Conservation (phyloP, 768 basidiomycete genomes). For the Rhodotorula sphaerocarpa region DNA sequence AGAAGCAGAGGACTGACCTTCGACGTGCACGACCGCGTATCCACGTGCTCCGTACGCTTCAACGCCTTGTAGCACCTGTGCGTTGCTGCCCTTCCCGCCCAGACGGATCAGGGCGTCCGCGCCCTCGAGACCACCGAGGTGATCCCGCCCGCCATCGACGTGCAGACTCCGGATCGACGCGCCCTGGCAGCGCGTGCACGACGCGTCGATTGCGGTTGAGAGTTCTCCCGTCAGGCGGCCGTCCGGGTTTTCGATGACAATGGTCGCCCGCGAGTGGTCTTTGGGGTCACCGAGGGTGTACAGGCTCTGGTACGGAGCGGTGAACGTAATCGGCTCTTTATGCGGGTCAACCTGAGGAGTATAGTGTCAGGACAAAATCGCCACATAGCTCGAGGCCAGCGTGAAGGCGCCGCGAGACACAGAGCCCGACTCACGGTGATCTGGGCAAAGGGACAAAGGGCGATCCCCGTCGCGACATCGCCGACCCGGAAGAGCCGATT, state of each 20-base stretch:
- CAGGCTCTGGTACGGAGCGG: slow-evolving; percentile 23
- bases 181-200: slow-evolving; percentile 14
- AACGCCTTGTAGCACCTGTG: slow-evolving; percentile 17
- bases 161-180: slow-evolving; percentile 12
- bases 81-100: slow-evolving; percentile 17
- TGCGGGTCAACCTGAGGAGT: slow-evolving; percentile 13
- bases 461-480: slow-evolving; percentile 12
- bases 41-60: slow-evolving; percentile 30
- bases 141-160: slow-evolving; percentile 27
- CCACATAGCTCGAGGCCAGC: too few species aligned
- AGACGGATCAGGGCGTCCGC: slow-evolving; percentile 28
- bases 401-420: too few species aligned
- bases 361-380: neutral
- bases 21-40: slow-evolving; percentile 22
- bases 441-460: slow-evolving; percentile 26
- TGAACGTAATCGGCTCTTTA: slow-evolving; percentile 25
- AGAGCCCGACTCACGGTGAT: slow-evolving; percentile 13
- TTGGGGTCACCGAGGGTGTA: slow-evolving; percentile 23
- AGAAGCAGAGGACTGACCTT: neutral
- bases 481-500: slow-evolving; percentile 24
- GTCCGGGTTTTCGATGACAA: slow-evolving; percentile 17
- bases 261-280: slow-evolving; percentile 25
- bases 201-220: slow-evolving; percentile 28
- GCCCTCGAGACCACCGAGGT: slow-evolving; percentile 20
- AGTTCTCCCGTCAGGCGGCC: slow-evolving; percentile 17